These are phyloP conservation scores for Amaranthus cruentus DNA, from an alignment of 148 eudicot genomes.

Conservation along the genomic window DNA sequence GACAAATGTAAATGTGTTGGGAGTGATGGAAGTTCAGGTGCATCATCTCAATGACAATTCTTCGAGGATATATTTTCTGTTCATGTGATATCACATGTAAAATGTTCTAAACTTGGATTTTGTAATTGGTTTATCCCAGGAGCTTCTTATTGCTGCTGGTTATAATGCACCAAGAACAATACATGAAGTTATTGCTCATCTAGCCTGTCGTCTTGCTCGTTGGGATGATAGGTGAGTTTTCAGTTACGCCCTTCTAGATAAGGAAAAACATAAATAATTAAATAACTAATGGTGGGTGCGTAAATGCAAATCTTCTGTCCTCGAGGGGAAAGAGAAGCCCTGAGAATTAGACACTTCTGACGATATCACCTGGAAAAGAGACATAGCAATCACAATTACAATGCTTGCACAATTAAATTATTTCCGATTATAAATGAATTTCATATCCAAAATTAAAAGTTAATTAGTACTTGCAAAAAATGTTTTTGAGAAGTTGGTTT, in stretches of 20 bases:
- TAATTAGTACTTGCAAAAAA: no score
- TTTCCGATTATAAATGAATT: no score
- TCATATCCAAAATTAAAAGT: no score
- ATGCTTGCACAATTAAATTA: no score
- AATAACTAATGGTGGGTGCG: neutral
- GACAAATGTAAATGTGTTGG: conserved; percentile 64
- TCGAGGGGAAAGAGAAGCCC: neutral
- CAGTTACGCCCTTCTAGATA: neutral
- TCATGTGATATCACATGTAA: neutral
- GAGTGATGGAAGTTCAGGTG: conserved; percentile 89
- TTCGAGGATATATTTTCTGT: neutral
- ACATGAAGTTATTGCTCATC: conserved; percentile 77
- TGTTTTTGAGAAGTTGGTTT: no score
- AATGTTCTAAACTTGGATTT: neutral
- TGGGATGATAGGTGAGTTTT: conserved; percentile 83
- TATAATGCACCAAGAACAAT: conserved; percentile 64
- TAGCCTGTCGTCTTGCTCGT: conserved; percentile 76
- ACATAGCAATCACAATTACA: no score
- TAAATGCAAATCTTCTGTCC: neutral
- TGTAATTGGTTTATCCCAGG: conserved; percentile 40
- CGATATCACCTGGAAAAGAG: no score
- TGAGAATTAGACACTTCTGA: neutral
- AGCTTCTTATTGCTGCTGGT: conserved; percentile 72
- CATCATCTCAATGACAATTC: neutral
- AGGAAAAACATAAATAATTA: neutral